phyloP scores from a whole-genome alignment of 495 filamentous ascomycete genomes.

The Entonaema liquescens region DNA sequence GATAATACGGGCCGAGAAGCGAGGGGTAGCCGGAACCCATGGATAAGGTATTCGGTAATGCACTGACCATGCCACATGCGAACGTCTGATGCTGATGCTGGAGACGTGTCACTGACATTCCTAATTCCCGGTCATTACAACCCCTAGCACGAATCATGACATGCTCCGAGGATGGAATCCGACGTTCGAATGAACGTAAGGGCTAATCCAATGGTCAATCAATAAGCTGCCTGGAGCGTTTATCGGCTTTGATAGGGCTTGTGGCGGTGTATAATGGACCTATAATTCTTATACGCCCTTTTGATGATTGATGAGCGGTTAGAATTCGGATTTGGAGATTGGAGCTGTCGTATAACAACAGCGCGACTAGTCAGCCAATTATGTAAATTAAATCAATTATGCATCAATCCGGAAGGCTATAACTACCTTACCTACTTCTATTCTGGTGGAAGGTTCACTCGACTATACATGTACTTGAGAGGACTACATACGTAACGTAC shows the following conservation, averaged over 20 bases:
- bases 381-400: background rate
- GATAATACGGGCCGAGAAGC: slow-evolving; percentile 29
- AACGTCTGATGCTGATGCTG: slow-evolving; percentile 23
- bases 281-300: no score
- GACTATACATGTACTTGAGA: background rate
- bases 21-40: slow-evolving; percentile 4
- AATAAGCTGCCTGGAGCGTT: background rate
- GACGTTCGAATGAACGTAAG: background rate
- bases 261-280: background rate
- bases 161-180: slow-evolving; percentile 1
- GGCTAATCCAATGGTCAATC: background rate
- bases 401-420: background rate
- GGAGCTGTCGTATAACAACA: background rate
- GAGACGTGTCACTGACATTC: slow-evolving; percentile 23
- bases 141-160: slow-evolving; percentile 10
- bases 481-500: background rate
- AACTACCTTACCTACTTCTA: background rate
- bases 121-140: slow-evolving; percentile 11
- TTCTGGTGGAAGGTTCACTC: background rate
- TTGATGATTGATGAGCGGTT: background rate
- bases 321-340: background rate
- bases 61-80: slow-evolving; percentile 24
- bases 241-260: background rate
- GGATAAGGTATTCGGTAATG: slow-evolving; percentile 19
- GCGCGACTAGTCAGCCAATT: slow-evolving; percentile 27